Base-by-base conservation (phyloP, 768 basidiomycete species). In the Lactarius tabidus region DNA sequence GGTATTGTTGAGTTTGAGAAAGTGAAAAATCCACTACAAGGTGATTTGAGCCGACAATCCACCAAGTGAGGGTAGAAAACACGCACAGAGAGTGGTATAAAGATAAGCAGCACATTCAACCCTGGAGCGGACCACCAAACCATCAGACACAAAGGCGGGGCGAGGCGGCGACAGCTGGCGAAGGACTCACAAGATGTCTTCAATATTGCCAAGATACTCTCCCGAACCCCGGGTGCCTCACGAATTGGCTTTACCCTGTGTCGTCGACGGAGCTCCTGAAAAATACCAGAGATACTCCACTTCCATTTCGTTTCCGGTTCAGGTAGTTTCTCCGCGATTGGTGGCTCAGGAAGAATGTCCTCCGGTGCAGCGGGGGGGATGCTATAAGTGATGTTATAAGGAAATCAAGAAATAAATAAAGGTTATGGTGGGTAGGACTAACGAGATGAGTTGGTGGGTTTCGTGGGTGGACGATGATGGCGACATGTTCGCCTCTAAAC, bases 1-100 rank as follows among this genome's bases (percentile, higher is more conserved):
- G 8, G 85, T 90, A 70, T 90, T 74, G 65, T 67, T 66, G 77
- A 75, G 55, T 75, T 79, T 36, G 60, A 81, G 80, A 57, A 89
- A 91, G 74, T 91, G 78, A 3, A 91, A 77, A 3, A 81, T 87
- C 90, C 90, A 91, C 90, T 91, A 67, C 20, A 33, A 65, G 18
- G 65, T 5, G n/a, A 58, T 52, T 29, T n/a, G 58, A 51, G 23
- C n/a, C 31, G 67, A 10, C 63, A 38, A 51, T 56, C 51, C 3
- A 48, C 10, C 60, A 51, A 28, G 51, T 48, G 20, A 65, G 56
- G 38, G 9, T 29, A 54, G 54, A 39, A 10, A 20, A 12, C 6
- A 72, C 82, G 56, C 73, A 84, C 90, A 1, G 90, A 87, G 67
- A 91, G 70, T 2, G 90, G 90, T 31, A 91, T 90, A 71, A 81